Percentiles rank a stretch among this genome's conserved stretches.
Conservation (phyloP, 225 moss, liverwort and hornwort genomes). For the Thuidium tamariscinum region DNA sequence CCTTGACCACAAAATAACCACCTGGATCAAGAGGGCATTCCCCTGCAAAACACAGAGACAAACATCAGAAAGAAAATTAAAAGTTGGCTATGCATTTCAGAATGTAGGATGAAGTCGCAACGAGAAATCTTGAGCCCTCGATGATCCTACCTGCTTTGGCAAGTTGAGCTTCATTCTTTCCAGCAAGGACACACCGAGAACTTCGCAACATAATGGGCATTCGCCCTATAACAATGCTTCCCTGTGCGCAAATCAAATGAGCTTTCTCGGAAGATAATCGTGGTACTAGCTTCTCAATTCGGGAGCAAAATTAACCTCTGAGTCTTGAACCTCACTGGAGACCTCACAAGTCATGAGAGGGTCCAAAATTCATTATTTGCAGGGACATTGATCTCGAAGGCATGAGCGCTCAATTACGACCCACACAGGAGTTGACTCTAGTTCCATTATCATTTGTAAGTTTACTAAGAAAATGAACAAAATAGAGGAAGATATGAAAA, state of each 20-base stretch:
- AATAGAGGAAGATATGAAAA: neutral
- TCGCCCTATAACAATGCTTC: constrained; percentile 79
- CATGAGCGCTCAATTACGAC: neutral
- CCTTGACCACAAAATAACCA: constrained; percentile 97
- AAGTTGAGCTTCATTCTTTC: constrained; percentile 91
- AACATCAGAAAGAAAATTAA: neutral
- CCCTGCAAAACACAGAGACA: constrained; percentile 32
- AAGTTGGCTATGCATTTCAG: neutral
- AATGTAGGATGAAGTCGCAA: neutral
- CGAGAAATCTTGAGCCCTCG: neutral
- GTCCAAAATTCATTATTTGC: neutral
- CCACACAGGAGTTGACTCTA: neutral
- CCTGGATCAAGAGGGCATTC: constrained; percentile 99
- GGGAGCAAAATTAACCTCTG: neutral
- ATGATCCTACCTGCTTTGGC: constrained; percentile 68
- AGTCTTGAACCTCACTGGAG: neutral
- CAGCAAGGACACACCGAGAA: constrained; percentile 86
- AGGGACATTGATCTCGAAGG: neutral
- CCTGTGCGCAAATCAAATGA: constrained; percentile 30
- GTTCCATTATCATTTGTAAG: neutral
- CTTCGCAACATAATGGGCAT: constrained; percentile 99
- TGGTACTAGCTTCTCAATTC: neutral
- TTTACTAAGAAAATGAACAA: neutral
- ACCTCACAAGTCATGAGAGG: neutral
- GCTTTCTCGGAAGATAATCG: neutral